Conservation (phyloP, 257 asterid genomes). For the Paraleonurus japonicus region DNA sequence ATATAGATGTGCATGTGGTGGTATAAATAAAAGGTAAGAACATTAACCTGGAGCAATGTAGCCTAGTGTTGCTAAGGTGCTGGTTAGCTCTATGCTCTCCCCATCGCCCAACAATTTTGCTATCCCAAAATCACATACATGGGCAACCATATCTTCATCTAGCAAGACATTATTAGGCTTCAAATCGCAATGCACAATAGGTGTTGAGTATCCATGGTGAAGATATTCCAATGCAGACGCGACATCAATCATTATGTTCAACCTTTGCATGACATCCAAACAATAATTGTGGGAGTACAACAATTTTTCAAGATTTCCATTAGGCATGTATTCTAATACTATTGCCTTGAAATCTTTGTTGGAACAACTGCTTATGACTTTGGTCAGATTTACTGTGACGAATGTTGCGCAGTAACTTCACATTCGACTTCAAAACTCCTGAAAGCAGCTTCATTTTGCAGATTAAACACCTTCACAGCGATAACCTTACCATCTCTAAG, state of each 20-base stretch:
- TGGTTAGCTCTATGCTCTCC: not conserved
- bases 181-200: not conserved
- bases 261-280: not conserved
- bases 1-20: too few species aligned
- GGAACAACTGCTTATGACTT: too few species aligned
- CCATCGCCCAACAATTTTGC: not conserved
- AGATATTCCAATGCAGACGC: constrained; percentile 14
- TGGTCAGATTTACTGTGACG: not conserved
- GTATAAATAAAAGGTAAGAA: not conserved
- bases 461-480: constrained; percentile 1
- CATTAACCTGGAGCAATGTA: constrained; percentile 14
- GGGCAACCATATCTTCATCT: constrained; percentile 7
- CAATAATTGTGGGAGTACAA: not conserved
- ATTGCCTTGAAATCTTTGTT: constrained; percentile 4
- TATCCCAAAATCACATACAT: constrained; percentile 8
- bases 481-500: not conserved
- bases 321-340: constrained; percentile 3
- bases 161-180: constrained; percentile 14
- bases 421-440: constrained; percentile 1
- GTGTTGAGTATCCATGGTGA: not conserved
- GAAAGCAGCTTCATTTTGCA: not conserved
- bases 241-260: not conserved
- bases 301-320: constrained; percentile 10
- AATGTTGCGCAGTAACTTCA: not conserved
- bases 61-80: not conserved